A percentile compares a stretch with the other conserved stretches of the same genome.
Evolutionary conservation across 2,329 filamentous ascomycete genomes (phyloP).

Genomic region (Hortaea werneckii): DNA sequence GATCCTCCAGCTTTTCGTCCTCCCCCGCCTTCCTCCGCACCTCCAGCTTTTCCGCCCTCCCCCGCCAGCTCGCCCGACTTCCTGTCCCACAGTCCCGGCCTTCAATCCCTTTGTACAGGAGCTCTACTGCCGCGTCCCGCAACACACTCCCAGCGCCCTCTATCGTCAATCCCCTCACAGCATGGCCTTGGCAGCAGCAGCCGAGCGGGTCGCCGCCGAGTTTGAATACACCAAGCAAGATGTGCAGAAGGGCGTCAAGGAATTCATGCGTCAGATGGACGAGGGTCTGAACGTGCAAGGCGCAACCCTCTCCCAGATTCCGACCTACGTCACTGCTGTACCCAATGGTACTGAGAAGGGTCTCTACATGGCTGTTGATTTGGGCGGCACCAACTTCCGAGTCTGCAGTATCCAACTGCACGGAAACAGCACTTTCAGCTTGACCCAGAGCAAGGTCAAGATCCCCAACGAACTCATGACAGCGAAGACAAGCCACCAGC

Average conservation of each 20-base stretch:
- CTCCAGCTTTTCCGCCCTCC: slow-evolving; percentile 12
- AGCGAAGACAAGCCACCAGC: slow-evolving; percentile 71
- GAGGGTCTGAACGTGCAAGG: slow-evolving; percentile 72
- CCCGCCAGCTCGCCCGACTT: slow-evolving; percentile 13
- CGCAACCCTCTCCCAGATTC: slow-evolving; percentile 85
- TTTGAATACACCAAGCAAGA: slow-evolving; percentile 76
- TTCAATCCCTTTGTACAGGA: slow-evolving; percentile 26
- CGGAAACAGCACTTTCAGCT: slow-evolving; percentile 87
- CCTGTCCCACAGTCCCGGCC: slow-evolving; percentile 17
- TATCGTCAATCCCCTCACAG: slow-evolving; percentile 23
- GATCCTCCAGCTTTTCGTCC: slow-evolving; percentile 14
- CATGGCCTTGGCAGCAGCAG: slow-evolving; percentile 54
- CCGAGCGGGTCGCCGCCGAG: slow-evolving; percentile 67
- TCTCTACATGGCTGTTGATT: slow-evolving; percentile 87
- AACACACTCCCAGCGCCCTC: slow-evolving; percentile 13
- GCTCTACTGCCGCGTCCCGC: slow-evolving; percentile 24
- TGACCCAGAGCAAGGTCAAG: slow-evolving; percentile 84
- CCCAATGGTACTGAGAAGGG: slow-evolving; percentile 98
- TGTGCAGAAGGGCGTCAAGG: slow-evolving; percentile 68
- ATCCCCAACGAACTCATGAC: slow-evolving; percentile 88
- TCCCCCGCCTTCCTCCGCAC: slow-evolving; percentile 10
- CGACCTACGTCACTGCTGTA: slow-evolving; percentile 89
- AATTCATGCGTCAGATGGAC: slow-evolving; percentile 83
- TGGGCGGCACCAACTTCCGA: slow-evolving; percentile 97
- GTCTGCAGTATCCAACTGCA: slow-evolving; percentile 92